A percentile compares a stretch with the other conserved stretches of the same genome.
These are phyloP conservation scores for Sporothrix luriei DNA, from an alignment of 2,329 filamentous ascomycete species.

Conservation along the genomic window DNA sequence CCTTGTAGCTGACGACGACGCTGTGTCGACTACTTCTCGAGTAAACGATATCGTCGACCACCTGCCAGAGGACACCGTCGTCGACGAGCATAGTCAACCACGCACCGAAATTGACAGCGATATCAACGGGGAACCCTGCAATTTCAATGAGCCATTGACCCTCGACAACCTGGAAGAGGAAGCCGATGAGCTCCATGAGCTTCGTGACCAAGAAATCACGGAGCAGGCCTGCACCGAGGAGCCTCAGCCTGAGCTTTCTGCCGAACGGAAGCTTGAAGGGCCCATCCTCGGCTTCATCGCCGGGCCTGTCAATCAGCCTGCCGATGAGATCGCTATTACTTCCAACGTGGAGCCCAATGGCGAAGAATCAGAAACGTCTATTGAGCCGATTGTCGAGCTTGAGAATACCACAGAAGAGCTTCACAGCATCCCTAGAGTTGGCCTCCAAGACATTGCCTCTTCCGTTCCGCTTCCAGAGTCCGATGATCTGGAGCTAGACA, in stretches of 20 bases:
- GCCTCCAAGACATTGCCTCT: neutral
- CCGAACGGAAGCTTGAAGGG: neutral
- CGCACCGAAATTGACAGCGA: neutral
- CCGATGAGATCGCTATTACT: neutral
- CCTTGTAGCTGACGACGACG: neutral
- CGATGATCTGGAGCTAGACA: neutral
- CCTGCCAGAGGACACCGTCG: neutral
- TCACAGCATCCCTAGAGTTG: neutral
- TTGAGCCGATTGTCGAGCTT: neutral
- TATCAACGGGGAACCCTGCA: neutral
- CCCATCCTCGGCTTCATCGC: neutral
- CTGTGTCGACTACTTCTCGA: neutral
- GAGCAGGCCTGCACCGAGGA: neutral
- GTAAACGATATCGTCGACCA: neutral
- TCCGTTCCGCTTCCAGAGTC: neutral
- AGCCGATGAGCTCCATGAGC: neutral
- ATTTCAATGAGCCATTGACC: neutral
- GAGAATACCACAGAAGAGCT: neutral
- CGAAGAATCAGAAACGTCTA: neutral
- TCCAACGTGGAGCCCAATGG: neutral
- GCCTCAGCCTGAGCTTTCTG: neutral
- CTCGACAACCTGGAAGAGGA: neutral
- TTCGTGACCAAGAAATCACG: neutral
- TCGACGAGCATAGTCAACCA: neutral
- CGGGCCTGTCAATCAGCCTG: neutral